Percentiles rank a stretch among this genome's conserved stretches.
Evolutionary conservation across 2,329 filamentous ascomycete species (phyloP).

Genomic region (Colletotrichum shisoi): DNA sequence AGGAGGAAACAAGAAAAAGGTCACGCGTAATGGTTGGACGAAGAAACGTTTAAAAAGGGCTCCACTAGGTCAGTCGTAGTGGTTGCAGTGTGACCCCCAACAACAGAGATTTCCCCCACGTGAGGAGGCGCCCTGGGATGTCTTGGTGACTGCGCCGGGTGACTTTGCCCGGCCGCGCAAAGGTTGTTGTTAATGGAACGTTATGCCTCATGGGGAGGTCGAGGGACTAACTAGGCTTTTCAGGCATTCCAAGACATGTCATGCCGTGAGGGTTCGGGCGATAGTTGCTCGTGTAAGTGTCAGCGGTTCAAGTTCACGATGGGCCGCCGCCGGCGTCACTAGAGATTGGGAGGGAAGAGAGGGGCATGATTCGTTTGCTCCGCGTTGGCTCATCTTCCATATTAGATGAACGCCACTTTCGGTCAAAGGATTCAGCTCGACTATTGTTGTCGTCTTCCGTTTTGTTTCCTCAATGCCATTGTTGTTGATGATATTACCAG

Average conservation of each 20-base stretch:
- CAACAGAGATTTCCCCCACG: constrained; percentile 35
- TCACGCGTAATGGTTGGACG: constrained; percentile 40
- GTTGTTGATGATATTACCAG: neutral
- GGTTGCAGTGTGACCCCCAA: constrained; percentile 38
- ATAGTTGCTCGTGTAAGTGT: constrained; percentile 34
- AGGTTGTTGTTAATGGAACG: no score
- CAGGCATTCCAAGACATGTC: constrained; percentile 10
- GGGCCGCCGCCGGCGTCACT: neutral
- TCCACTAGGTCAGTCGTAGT: constrained; percentile 37
- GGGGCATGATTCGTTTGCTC: neutral
- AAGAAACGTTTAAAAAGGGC: constrained; percentile 34
- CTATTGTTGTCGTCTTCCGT: neutral
- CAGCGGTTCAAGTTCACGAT: constrained; percentile 22
- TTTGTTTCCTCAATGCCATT: neutral
- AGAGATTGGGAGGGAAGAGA: neutral
- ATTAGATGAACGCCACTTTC: constrained; percentile 6
- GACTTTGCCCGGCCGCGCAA: constrained; percentile 18
- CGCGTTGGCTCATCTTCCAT: neutral
- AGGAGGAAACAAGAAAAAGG: constrained; percentile 21
- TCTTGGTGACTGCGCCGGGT: constrained; percentile 16
- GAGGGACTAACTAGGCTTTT: neutral
- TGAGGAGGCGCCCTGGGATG: constrained; percentile 16
- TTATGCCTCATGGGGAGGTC: neutral
- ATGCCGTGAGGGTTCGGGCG: constrained; percentile 5
- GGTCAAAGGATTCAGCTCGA: neutral